Base-by-base conservation (phyloP, 352 stramenopile species). In the Globisporangium nagaii region DNA sequence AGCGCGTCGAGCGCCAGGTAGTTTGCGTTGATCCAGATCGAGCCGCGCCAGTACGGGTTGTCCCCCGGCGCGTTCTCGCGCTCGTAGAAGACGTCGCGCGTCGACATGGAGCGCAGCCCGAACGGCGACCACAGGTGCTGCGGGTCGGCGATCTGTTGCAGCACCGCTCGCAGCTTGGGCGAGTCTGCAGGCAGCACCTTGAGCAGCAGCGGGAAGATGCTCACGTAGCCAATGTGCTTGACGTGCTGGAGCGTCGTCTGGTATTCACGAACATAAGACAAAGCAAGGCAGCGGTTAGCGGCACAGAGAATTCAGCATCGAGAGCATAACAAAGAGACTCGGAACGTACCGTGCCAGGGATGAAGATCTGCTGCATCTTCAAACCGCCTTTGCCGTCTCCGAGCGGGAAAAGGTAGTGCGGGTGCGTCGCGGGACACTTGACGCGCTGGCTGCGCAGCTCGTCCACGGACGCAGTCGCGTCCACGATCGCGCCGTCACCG, bases 21-120 rank as follows among this genome's bases (percentile, higher is more conserved):
- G 70, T 98, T 98, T 15, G 88, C 63, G 58, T 96, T 96, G 51
- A 98, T 91, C 93, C 93, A 98, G 55, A 98, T 96, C 35, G 91
- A 77, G 35, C 93, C 93, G 46, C 93, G 81, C 93, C 93, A 98
- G 70, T 97, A 96, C 28, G 89, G 88, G 35, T 90, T 88, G 60
- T 97, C 88, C 4, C 88, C 86, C n/a, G 85, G 78, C 6, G 88
- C 83, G 39, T 98, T 97, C 53, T 87, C 83, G 22, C 80, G 73
- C 48, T 95, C 80, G 63, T 95, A 98, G 27, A 96, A 93, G 31
- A 76, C 53, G 53, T 96, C 84, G 1, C 40, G 64, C 2, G 80
- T 92, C 34, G 90, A 93, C 50, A 98, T 65, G 1, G 90, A 97
- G 17, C 90, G 79, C 39, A 98, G 57, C 1, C 84, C 84, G 49